phyloP scores from a whole-genome alignment of 768 basidiomycete species.

The Suillus subalutaceus region DNA sequence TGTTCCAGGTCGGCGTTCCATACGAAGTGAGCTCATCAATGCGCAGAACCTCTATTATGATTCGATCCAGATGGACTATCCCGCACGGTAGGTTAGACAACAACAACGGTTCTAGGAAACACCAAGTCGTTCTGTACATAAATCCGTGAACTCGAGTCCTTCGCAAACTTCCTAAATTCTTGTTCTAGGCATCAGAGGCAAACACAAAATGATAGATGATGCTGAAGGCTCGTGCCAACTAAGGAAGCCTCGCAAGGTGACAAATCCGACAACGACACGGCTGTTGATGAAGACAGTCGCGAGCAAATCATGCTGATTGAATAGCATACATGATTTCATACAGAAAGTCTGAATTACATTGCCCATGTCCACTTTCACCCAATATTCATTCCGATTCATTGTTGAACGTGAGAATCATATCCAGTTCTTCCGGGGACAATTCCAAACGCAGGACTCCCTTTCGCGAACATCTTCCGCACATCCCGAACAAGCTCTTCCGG shows the following conservation, averaged over 20 bases:
- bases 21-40: no score
- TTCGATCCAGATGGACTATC: no score
- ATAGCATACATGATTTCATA: conserved; percentile 75
- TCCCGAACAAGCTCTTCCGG: conserved; percentile 52
- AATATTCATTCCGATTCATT: not conserved
- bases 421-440: conserved; percentile 51
- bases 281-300: not conserved
- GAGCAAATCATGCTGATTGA: not conserved
- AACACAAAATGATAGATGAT: not conserved
- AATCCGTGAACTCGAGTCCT: no score
- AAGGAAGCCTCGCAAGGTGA: no score
- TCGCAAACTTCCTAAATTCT: not conserved
- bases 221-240: not conserved
- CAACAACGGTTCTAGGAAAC: no score
- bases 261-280: not conserved
- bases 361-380: not conserved
- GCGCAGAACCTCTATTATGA: no score
- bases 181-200: not conserved
- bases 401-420: conserved; percentile 25
- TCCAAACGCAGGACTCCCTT: conserved; percentile 49
- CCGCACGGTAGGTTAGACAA: no score
- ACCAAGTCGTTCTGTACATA: no score
- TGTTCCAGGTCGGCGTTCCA: no score
- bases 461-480: conserved; percentile 59
- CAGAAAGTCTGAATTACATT: conserved; percentile 67